Evolutionary conservation across 805 yeast genomes (phyloP).

Genomic region (Candida loeiensis): DNA sequence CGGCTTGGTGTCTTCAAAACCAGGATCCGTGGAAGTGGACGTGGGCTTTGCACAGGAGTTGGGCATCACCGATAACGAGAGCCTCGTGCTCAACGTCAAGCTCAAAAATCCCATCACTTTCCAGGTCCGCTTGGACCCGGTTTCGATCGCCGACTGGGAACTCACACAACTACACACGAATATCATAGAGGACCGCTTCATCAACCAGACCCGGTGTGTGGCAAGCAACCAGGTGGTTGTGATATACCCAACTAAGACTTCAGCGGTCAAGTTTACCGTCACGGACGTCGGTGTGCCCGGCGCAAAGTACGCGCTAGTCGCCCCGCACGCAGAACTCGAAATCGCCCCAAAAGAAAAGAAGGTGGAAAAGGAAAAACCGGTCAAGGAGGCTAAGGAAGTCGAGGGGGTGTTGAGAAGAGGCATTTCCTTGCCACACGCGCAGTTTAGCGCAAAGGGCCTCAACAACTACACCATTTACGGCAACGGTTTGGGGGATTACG

Average conservation of each 20-base stretch:
- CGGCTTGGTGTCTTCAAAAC: conserved; percentile 44
- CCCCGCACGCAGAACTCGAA: conserved; percentile 64
- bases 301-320: conserved; percentile 48
- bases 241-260: conserved; percentile 60
- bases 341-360: conserved; percentile 62
- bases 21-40: conserved; percentile 55
- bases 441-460: conserved; percentile 20
- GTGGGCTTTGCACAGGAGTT: conserved; percentile 57
- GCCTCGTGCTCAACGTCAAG: conserved; percentile 29
- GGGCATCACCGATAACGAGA: conserved; percentile 42
- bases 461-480: conserved; percentile 43
- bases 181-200: conserved; percentile 65
- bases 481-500: conserved; percentile 41
- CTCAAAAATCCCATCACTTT: conserved; percentile 50
- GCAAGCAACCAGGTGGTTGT: conserved; percentile 54
- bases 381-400: conserved; percentile 21
- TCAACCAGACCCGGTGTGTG: conserved; percentile 80
- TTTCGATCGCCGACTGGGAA: conserved; percentile 83
- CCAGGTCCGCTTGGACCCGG: conserved; percentile 74
- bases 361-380: conserved; percentile 10
- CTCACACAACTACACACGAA: conserved; percentile 78
- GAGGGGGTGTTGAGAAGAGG: conserved; percentile 49
- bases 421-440: conserved; percentile 51
- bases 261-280: conserved; percentile 58
- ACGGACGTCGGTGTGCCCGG: conserved; percentile 43